Evolutionary conservation across 768 basidiomycete genomes (phyloP), one percentile per base, ranked within the genome.

Genomic region (Termitomyces sp.): DNA sequence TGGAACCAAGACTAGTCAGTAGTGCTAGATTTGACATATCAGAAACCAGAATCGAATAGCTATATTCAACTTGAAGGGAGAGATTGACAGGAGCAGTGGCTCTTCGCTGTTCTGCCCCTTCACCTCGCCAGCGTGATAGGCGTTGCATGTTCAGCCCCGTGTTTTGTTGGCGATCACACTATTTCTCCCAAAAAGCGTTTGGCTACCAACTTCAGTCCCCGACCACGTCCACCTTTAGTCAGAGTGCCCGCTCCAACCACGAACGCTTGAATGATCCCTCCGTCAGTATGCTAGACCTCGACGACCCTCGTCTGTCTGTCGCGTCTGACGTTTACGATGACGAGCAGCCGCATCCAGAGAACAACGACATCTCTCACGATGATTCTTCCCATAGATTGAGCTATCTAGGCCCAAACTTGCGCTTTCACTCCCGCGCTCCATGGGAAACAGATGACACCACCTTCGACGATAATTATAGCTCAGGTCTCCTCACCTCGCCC

Each of bases 361-460:
- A 31, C 33, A n/a, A 53, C 7, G 53, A 41, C 53, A 27, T 41
- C n/a, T 54, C 52, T 42, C 39, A 80, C 53, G 75, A 81, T 39
- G 77, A 77, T 9, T 65, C 75, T 39, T 72, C 78, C 2, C 70
- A 78, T 59, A 79, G 86, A 55, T 82, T 91, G 71, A 91, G 88
- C 65, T 73, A 86, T 50, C 82, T 88, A 36, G 91, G 91, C n/a
- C 91, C 91, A 33, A 91, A 84, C 71, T 89, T 92, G 81, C 84
- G 86, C 53, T 84, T 91, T 67, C 88, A 91, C 70, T 89, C 88
- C 61, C 86, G 81, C 27, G 87, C 91, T 18, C 91, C 91, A 42
- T 93, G 91, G 91, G 90, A 92, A 72, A 72, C 79, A 39, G 87
- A 84, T 51, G 83, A 79, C 15, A 78, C 75, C 39, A 41, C 71